Conservation (phyloP, 805 yeast genomes). For the Lipomyces orientalis region DNA sequence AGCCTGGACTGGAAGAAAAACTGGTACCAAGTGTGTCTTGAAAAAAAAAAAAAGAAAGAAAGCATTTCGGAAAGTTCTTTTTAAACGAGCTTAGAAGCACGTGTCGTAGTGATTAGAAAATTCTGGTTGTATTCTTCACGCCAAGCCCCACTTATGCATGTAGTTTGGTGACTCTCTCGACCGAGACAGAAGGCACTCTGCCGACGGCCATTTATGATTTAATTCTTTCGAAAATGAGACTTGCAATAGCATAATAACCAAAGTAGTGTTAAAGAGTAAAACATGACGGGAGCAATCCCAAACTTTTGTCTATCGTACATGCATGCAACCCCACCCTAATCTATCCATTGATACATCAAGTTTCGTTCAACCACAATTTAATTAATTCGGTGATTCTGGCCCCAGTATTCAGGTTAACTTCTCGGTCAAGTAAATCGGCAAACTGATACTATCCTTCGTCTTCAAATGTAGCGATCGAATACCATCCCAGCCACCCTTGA, state of each 20-base stretch:
- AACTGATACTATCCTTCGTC: slow-evolving; percentile 73
- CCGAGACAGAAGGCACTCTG: no score
- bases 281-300: background rate
- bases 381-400: background rate
- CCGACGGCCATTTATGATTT: background rate
- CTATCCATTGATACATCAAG: background rate
- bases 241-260: background rate
- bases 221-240: background rate
- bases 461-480: slow-evolving; percentile 62
- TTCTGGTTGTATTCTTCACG: background rate
- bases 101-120: background rate
- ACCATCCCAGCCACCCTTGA: slow-evolving; percentile 44
- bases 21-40: slow-evolving; percentile 24
- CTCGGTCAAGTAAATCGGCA: slow-evolving; percentile 80
- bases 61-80: background rate
- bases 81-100: background rate
- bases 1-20: slow-evolving; percentile 17
- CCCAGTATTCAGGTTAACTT: slow-evolving; percentile 46
- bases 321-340: background rate
- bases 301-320: slow-evolving; percentile 5
- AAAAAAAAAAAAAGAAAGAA: slow-evolving; percentile 13
- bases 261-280: background rate
- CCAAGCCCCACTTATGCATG: background rate
- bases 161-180: background rate
- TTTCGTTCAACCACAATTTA: background rate